These are phyloP conservation scores for Leucocoprinus birnbaumii DNA, from an alignment of 768 basidiomycete species.

Conservation along the genomic window DNA sequence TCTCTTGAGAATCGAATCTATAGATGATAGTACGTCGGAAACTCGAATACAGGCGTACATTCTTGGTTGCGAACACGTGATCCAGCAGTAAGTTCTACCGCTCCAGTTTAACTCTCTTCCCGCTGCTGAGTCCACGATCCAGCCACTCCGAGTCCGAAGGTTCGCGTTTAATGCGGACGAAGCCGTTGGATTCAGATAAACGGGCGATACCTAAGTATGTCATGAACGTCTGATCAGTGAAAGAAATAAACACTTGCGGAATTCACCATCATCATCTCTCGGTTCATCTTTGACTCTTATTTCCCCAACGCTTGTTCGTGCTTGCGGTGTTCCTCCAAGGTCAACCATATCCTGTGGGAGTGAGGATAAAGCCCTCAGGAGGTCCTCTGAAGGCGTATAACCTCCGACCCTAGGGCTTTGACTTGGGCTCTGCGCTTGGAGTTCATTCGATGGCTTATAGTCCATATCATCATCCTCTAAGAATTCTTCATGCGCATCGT, in stretches of 20 bases:
- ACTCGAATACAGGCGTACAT: too few species aligned
- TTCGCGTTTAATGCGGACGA: background rate
- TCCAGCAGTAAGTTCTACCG: too few species aligned
- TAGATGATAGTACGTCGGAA: too few species aligned
- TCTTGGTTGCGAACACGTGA: too few species aligned
- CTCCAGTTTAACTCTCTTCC: background rate
- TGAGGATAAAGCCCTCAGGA: conserved; percentile 10
- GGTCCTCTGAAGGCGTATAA: conserved; percentile 2
- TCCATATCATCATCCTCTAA: background rate
- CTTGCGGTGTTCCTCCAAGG: background rate
- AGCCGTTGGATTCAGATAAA: background rate
- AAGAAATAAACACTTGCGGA: background rate
- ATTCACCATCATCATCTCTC: background rate
- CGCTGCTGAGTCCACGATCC: background rate
- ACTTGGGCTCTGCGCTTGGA: background rate
- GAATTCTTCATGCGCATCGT: background rate
- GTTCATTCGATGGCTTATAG: conserved; percentile 14
- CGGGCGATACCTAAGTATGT: background rate
- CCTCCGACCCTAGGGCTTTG: background rate
- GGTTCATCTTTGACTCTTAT: background rate
- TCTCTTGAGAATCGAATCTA: too few species aligned
- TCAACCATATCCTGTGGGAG: conserved; percentile 10
- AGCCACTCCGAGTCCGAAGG: background rate
- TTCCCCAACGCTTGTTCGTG: background rate
- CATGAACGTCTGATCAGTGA: background rate